Percentiles rank a stretch among this genome's conserved stretches.
Evolutionary conservation across 1,284 basidiomycete genomes (phyloP).

Genomic region (Porogramme epimiltina): DNA sequence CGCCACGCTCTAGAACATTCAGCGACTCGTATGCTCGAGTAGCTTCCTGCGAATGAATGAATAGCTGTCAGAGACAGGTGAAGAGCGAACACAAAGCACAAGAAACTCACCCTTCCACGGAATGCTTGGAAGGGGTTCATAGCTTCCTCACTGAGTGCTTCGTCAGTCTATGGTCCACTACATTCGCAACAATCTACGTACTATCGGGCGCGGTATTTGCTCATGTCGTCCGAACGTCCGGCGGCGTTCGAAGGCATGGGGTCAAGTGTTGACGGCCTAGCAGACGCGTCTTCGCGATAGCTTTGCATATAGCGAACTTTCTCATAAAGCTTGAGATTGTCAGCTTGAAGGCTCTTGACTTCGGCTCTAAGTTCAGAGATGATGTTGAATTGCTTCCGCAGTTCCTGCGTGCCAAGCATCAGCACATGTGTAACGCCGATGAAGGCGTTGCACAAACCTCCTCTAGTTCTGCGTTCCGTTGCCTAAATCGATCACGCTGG

Average conservation of each 20-base stretch:
- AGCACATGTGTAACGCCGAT: background rate
- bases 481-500: constrained; percentile 94
- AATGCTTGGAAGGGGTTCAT: constrained; percentile 99
- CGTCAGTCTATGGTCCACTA: background rate
- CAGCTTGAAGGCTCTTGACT: constrained; percentile 72
- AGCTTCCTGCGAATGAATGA: constrained; percentile 75
- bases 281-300: constrained; percentile 73
- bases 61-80: background rate
- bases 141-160: constrained; percentile 65
- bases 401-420: constrained; percentile 52
- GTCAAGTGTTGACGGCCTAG: constrained; percentile 62
- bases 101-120: constrained; percentile 80
- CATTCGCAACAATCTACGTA: constrained; percentile 14
- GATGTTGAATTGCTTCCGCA: constrained; percentile 90
- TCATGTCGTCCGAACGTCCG: constrained; percentile 68
- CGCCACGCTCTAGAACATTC: constrained; percentile 89
- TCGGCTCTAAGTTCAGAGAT: constrained; percentile 90
- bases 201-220: constrained; percentile 89
- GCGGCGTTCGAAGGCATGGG: constrained; percentile 57
- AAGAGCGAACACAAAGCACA: background rate
- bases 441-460: constrained; percentile 57
- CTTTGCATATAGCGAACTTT: constrained; percentile 97
- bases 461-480: constrained; percentile 95
- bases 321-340: constrained; percentile 95
- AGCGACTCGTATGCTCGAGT: constrained; percentile 88